Evolutionary conservation across 2,329 filamentous ascomycete species (phyloP).

Genomic region (Colletotrichum ledebouriae): DNA sequence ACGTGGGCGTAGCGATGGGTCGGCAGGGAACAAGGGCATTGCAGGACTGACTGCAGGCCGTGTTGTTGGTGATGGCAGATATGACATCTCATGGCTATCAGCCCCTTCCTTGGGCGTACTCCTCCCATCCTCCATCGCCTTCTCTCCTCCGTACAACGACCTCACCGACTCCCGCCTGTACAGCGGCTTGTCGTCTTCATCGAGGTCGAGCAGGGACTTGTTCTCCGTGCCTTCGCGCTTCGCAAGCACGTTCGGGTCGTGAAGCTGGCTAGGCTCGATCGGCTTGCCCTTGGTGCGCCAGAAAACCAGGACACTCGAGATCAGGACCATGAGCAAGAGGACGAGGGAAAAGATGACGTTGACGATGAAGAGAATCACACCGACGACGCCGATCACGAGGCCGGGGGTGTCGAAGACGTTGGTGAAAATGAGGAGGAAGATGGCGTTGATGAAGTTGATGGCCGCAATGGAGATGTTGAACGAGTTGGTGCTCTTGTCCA

Average conservation of each 20-base stretch:
- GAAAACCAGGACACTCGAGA: slow-evolving; percentile 75
- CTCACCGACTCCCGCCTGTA: slow-evolving; percentile 29
- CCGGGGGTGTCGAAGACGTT: slow-evolving; percentile 86
- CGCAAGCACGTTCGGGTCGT: slow-evolving; percentile 89
- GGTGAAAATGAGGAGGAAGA: slow-evolving; percentile 92
- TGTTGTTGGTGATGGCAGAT: slow-evolving; percentile 23
- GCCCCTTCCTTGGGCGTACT: not conserved
- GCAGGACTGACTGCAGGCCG: slow-evolving; percentile 34
- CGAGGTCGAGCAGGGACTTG: slow-evolving; percentile 55
- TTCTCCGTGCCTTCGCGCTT: slow-evolving; percentile 76
- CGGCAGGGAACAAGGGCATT: slow-evolving; percentile 35
- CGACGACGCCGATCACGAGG: slow-evolving; percentile 88
- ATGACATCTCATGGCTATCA: slow-evolving; percentile 31
- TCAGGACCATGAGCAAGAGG: slow-evolving; percentile 82
- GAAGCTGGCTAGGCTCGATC: slow-evolving; percentile 82
- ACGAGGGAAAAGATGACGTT: slow-evolving; percentile 90
- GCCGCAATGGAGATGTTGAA: slow-evolving; percentile 95
- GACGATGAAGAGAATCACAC: slow-evolving; percentile 88
- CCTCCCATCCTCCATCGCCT: slow-evolving; percentile 33
- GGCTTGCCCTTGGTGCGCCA: slow-evolving; percentile 90
- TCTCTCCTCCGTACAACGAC: slow-evolving; percentile 25
- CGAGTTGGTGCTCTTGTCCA: slow-evolving; percentile 98
- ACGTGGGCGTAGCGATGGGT: slow-evolving; percentile 22
- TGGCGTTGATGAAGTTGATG: slow-evolving; percentile 90
- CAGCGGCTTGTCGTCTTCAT: slow-evolving; percentile 57